Percentiles rank a stretch among this genome's conserved stretches.
Evolutionary conservation across 148 eudicot genomes (phyloP).

Genomic region (Chenopodium album): DNA sequence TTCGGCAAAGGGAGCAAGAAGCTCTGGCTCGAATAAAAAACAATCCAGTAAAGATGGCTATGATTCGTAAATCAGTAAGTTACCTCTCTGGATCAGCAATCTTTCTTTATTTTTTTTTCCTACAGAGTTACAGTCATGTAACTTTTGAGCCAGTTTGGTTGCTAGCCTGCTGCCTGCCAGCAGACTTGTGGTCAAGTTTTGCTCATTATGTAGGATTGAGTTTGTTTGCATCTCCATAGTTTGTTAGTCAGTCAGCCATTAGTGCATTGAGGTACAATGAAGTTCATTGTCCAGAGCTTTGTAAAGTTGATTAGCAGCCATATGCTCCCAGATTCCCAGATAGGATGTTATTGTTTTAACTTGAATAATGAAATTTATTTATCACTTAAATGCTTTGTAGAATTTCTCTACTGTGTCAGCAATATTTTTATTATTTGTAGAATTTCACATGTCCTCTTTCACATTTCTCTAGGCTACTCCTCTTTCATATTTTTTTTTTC

Average conservation of each 20-base stretch:
- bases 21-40: constrained; percentile 88
- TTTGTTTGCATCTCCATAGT: not conserved
- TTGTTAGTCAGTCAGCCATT: not conserved
- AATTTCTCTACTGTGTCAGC: not conserved
- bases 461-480: too few relatives aligned
- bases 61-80: constrained; percentile 90
- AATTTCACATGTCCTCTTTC: too few relatives aligned
- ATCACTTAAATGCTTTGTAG: not conserved
- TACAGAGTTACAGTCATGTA: not conserved
- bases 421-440: not conserved
- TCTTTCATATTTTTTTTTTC: too few relatives aligned
- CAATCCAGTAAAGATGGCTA: constrained; percentile 94
- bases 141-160: not conserved
- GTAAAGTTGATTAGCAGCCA: not conserved
- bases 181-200: not conserved
- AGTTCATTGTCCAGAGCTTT: not conserved
- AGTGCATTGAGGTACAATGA: not conserved
- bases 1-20: constrained; percentile 92
- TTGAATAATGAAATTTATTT: not conserved
- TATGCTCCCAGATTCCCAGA: not conserved
- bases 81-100: not conserved
- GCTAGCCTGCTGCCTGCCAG: not conserved
- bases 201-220: not conserved
- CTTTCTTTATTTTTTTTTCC: not conserved
- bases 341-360: not conserved